Evolutionary conservation across 1,284 basidiomycete species (phyloP).

Genomic region (Schizophyllum amplum): DNA sequence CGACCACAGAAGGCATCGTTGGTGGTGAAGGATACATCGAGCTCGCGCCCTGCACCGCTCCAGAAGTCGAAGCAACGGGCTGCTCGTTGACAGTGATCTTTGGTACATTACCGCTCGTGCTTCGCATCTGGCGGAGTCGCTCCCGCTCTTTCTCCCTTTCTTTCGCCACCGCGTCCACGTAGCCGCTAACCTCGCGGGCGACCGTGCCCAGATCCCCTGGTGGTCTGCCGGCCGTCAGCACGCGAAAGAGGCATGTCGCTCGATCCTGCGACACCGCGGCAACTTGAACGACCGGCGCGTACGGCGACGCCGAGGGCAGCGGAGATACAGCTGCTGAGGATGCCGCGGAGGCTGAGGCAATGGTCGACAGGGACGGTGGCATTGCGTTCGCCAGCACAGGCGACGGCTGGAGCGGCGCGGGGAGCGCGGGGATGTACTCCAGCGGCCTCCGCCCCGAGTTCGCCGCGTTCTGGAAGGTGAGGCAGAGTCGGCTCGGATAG

Average conservation of each 20-base stretch:
- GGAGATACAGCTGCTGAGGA: conserved; percentile 6
- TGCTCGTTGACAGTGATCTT: not conserved
- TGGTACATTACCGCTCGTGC: too few relatives aligned
- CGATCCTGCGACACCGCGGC: conserved; percentile 11
- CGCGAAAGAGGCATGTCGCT: conserved; percentile 7
- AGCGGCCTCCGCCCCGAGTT: conserved; percentile 35
- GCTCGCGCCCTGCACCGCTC: not conserved
- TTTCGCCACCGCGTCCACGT: conserved; percentile 62
- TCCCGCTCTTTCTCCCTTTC: conserved; percentile 70
- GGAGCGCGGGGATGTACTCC: conserved; percentile 52
- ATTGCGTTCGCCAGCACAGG: conserved; percentile 24
- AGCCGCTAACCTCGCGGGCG: conserved; percentile 51
- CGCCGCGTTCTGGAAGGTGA: conserved; percentile 34
- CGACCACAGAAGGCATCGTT: not conserved
- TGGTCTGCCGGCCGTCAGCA: conserved; percentile 2
- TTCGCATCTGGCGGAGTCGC: conserved; percentile 55
- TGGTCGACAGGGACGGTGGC: not conserved
- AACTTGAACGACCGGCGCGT: conserved; percentile 1
- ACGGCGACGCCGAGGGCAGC: conserved; percentile 2
- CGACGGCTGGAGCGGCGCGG: conserved; percentile 57
- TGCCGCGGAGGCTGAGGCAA: conserved; percentile 10
- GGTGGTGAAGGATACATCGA: not conserved
- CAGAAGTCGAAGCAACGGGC: not conserved
- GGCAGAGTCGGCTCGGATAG: conserved; percentile 56
- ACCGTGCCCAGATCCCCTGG: conserved; percentile 34